Evolutionary conservation across 192 early-diverging fungal species (phyloP), one percentile per base, ranked within the genome.

Genomic region (Pilaira anomala): DNA sequence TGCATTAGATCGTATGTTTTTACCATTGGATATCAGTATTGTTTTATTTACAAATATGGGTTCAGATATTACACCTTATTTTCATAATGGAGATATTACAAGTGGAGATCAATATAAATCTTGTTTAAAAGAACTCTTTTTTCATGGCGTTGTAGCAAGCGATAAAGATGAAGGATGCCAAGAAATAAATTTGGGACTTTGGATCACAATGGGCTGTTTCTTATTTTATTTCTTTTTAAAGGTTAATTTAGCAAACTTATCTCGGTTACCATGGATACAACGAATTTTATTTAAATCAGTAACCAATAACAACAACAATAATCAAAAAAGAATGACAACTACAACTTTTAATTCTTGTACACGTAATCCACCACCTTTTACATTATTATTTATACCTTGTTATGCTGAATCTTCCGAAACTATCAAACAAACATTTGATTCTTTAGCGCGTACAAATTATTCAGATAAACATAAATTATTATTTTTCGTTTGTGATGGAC

Each of bases 401-500:
- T 90, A 87, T 69, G 86, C 87, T 7, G 88, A 90, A 71, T 78
- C 81, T 25, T 79, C 87, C 45, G 75, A 68, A 0, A 85, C 83
- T 5, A 69, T 89, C 14, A 68, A 72, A 25, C 78, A 84, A 44
- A 89, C 87, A 2, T 67, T 89, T 18, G 83, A 89, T 51, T 88
- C 88, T 5, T 66, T 89, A 13, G 80, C 87, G 0, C 68, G 49
- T 3, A 63, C 82, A 1, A 72, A 71, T 25, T 89, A 89, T 62
- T 84, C 86, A 33, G 88, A 89, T 72, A 80, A 81, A 61, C 79
- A 81, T 59, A 89, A 85, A 55, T 63, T 89, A 3, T 57, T 89
- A 11, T 82, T 88, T 51, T 77, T 89, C 64, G 78, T 89, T 29
- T 82, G 82, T 50, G 88, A 89, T 66, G 88, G 88, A 33, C 59